Evolutionary conservation across 805 yeast species (phyloP).

Genomic region (Clavispora santaluciae): DNA sequence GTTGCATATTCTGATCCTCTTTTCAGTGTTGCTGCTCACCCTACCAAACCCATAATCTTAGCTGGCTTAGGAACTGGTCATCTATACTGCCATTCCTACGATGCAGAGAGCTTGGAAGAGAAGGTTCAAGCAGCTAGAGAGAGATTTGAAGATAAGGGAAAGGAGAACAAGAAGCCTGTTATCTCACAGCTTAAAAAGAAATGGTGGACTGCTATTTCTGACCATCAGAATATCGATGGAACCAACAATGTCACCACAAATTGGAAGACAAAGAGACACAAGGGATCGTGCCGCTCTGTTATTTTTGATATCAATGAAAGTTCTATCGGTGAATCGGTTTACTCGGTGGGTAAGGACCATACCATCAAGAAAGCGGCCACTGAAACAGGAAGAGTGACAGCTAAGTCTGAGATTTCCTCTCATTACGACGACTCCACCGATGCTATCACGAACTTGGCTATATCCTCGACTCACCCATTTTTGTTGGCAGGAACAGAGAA

Average conservation of each 20-base stretch:
- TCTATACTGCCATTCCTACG: constrained; percentile 57
- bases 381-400: constrained; percentile 69
- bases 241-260: constrained; percentile 30
- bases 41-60: constrained; percentile 56
- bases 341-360: constrained; percentile 74
- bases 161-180: constrained; percentile 18
- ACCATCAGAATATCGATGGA: constrained; percentile 20
- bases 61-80: constrained; percentile 83
- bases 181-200: constrained; percentile 32
- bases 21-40: constrained; percentile 78
- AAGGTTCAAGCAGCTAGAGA: constrained; percentile 20
- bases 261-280: constrained; percentile 91
- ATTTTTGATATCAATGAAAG: constrained; percentile 51
- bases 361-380: constrained; percentile 70
- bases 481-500: constrained; percentile 62
- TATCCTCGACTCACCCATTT: constrained; percentile 44
- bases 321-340: constrained; percentile 48
- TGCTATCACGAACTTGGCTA: constrained; percentile 40
- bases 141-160: constrained; percentile 17
- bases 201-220: constrained; percentile 43
- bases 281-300: constrained; percentile 77
- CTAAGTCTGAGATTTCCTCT: constrained; percentile 34
- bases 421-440: constrained; percentile 23
- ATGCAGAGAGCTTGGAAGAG: constrained; percentile 42
- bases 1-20: constrained; percentile 54